phyloP scores from a whole-genome alignment of 2,329 filamentous ascomycete genomes.

The Aspergillus bombycis region DNA sequence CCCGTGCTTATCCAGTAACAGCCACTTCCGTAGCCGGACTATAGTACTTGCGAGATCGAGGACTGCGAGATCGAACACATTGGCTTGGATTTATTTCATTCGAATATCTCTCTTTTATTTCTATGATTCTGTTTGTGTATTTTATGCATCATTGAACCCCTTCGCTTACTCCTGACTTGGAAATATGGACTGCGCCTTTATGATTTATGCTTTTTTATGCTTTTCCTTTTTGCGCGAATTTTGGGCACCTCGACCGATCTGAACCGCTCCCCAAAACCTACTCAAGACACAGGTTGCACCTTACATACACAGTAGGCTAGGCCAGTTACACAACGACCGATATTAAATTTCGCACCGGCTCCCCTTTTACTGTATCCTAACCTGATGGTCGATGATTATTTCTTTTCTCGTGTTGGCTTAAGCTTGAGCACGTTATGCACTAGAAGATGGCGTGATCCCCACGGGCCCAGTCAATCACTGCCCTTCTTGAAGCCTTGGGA shows the following conservation, averaged over 20 bases:
- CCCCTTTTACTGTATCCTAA: neutral
- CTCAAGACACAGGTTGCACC: neutral
- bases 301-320: neutral
- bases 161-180: too few species aligned
- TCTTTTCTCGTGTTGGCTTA: constrained; percentile 7
- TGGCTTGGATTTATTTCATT: neutral
- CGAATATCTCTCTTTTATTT: neutral
- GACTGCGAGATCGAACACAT: neutral
- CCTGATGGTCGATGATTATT: neutral
- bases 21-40: neutral
- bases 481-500: neutral
- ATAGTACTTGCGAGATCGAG: neutral
- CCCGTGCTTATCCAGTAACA: neutral
- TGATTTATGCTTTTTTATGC: neutral
- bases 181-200: neutral
- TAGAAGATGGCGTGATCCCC: constrained; percentile 18
- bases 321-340: neutral
- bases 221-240: neutral
- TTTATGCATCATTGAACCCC: neutral
- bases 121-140: neutral
- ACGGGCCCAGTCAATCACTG: neutral
- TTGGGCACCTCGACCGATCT: neutral
- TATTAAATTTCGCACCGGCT: neutral
- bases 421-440: constrained; percentile 18
- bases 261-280: neutral